Evolutionary conservation across 2,329 filamentous ascomycete genomes (phyloP).

Genomic region (Fusarium xylarioides): DNA sequence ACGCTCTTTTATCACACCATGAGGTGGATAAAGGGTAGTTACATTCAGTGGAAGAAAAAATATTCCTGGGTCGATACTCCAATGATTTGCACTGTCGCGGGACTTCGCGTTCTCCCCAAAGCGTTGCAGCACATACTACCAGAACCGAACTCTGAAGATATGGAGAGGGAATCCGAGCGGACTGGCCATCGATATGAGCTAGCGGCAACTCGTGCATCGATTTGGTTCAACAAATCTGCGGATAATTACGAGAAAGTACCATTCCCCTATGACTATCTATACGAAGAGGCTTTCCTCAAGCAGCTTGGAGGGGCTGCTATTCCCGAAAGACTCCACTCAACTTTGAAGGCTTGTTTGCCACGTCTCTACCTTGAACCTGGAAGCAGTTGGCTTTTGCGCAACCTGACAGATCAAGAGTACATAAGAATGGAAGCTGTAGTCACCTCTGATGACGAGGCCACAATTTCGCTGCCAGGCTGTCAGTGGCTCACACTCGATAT

Average conservation of each 20-base stretch:
- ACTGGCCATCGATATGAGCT: not conserved
- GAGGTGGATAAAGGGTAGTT: not conserved
- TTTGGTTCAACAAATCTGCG: not conserved
- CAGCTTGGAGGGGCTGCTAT: not conserved
- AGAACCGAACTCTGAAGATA: rapidly evolving
- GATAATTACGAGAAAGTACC: not conserved
- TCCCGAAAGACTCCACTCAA: not conserved
- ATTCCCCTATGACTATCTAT: not conserved
- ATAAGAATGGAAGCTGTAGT: constrained; percentile 12
- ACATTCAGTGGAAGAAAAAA: not conserved
- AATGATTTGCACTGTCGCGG: not conserved
- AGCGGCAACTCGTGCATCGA: not conserved
- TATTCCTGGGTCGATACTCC: constrained; percentile 21
- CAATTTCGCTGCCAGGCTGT: not conserved
- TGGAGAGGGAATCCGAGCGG: not conserved
- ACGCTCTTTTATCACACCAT: not conserved
- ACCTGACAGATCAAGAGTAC: constrained; percentile 3
- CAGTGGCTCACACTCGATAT: constrained; percentile 21
- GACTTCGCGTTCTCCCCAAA: not conserved
- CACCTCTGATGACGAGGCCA: not conserved
- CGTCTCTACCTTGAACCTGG: not conserved
- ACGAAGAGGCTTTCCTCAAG: not conserved
- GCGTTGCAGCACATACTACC: not conserved
- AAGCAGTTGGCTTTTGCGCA: constrained; percentile 17
- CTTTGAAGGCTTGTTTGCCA: not conserved